Evolutionary conservation across 2,329 filamentous ascomycete genomes (phyloP).

Genomic region (Colletotrichum chlorophyti): DNA sequence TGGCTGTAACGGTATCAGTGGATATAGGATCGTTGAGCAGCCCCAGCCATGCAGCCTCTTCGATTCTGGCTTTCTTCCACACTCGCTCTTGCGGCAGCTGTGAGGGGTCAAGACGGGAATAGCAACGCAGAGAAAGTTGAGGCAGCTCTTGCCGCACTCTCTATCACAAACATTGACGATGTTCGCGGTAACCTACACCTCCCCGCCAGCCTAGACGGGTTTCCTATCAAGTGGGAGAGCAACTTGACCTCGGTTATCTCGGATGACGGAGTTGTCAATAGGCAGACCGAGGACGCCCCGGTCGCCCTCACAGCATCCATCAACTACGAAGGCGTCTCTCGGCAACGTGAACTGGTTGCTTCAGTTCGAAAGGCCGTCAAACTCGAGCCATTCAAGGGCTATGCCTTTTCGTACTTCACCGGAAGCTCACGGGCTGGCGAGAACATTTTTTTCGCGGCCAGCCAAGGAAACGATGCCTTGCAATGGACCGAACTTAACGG

Average conservation of each 20-base stretch:
- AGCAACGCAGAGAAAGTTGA: conserved; percentile 2
- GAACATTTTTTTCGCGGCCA: conserved; percentile 59
- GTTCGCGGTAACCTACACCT: conserved; percentile 47
- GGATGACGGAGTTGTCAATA: conserved; percentile 42
- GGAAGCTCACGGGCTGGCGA: conserved; percentile 51
- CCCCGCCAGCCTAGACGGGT: conserved; percentile 37
- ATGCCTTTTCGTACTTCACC: conserved; percentile 60
- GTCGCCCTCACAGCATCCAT: conserved; percentile 46
- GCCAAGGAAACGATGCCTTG: conserved; percentile 58
- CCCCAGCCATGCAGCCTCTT: conserved; percentile 6
- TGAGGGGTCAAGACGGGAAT: background rate
- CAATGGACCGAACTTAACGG: conserved; percentile 57
- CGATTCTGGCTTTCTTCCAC: conserved; percentile 10
- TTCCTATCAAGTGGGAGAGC: conserved; percentile 43
- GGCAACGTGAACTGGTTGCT: conserved; percentile 40
- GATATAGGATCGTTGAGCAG: background rate
- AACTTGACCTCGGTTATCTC: conserved; percentile 41
- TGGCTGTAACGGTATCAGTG: too few species aligned
- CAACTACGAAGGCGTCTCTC: conserved; percentile 27
- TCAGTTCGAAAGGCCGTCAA: conserved; percentile 41
- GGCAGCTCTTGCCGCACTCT: conserved; percentile 33
- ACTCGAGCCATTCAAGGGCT: conserved; percentile 47
- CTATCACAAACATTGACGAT: conserved; percentile 42
- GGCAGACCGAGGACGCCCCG: conserved; percentile 34
- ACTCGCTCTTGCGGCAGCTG: conserved; percentile 17